Evolutionary conservation across 306 rosid genomes (phyloP).

Genomic region (Ammopiptanthus mongolicus): DNA sequence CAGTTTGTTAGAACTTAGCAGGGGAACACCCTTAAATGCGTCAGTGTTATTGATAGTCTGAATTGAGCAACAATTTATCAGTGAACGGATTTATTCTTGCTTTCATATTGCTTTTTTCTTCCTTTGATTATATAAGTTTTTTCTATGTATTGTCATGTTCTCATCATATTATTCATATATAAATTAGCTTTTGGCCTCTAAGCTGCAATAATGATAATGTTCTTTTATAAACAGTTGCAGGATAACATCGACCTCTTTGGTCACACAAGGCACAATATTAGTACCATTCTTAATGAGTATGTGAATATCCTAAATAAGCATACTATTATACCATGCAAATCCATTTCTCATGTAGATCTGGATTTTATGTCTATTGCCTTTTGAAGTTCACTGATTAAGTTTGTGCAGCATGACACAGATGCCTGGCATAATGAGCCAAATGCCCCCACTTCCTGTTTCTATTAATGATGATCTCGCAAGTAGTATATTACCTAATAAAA

Average conservation of each 20-base stretch:
- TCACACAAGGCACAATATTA: slow-evolving; percentile 55
- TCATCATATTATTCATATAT: neutral
- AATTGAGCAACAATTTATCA: neutral
- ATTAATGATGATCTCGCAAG: slow-evolving; percentile 69
- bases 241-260: slow-evolving; percentile 73
- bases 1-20: neutral
- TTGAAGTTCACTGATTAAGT: slow-evolving; percentile 6
- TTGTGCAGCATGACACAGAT: slow-evolving; percentile 68
- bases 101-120: neutral
- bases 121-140: neutral
- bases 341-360: neutral
- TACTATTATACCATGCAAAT: neutral
- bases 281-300: slow-evolving; percentile 69
- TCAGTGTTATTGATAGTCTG: neutral
- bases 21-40: neutral
- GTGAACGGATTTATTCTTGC: neutral
- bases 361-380: slow-evolving; percentile 7
- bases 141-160: neutral
- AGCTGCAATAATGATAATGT: slow-evolving; percentile 11
- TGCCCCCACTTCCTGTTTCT: slow-evolving; percentile 63
- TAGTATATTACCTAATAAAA: slow-evolving; percentile 46
- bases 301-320: slow-evolving; percentile 22
- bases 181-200: slow-evolving; percentile 1
- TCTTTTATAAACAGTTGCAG: slow-evolving; percentile 57
- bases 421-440: slow-evolving; percentile 85